Base-by-base conservation (phyloP, 139 green algal genomes). In the Choricystis sp. region DNA sequence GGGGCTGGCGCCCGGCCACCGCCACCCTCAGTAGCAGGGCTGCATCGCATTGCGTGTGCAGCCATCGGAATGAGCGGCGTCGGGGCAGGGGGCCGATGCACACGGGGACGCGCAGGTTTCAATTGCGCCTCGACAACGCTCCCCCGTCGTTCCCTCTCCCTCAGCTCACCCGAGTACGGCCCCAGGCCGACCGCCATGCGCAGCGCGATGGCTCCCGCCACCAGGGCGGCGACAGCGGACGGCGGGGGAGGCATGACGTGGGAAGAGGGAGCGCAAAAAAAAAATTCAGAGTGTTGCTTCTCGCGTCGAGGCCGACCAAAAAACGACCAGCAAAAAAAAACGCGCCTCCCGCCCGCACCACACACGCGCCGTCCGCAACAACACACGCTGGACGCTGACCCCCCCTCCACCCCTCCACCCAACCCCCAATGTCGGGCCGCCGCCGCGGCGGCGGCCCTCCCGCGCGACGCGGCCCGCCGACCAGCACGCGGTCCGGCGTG, bases 401-500 rank as follows among this genome's bases (percentile, higher is more conserved):
- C 40, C 9, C 40, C 40, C 40, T 52, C 40, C 16, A 16, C 16
- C 40, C 40, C 40, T 52, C 9, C 40, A 52, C 40, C 9, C 40
- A 52, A 9, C n/a, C n/a, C n/a, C n/a, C n/a, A n/a, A n/a, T n/a
- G n/a, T n/a, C n/a, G n/a, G n/a, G n/a, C n/a, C n/a, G n/a, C n/a
- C n/a, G n/a, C n/a, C n/a, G n/a, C n/a, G n/a, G n/a, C n/a, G n/a
- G n/a, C n/a, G n/a, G n/a, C n/a, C n/a, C n/a, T n/a, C n/a, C n/a
- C n/a, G n/a, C n/a, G n/a, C n/a, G n/a, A 9, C 9, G 40, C 40
- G 40, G 40, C 40, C 9, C 40, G 9, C 9, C 40, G 40, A 52
- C 9, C 40, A 16, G 9, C 40, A 16, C 40, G 40, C 40, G 40
- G 9, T 9, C 40, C 16, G 40, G 40, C 40, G 73, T 92, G 1